Evolutionary conservation across 2,329 filamentous ascomycete species (phyloP).

Genomic region (Penicillium expansum): DNA sequence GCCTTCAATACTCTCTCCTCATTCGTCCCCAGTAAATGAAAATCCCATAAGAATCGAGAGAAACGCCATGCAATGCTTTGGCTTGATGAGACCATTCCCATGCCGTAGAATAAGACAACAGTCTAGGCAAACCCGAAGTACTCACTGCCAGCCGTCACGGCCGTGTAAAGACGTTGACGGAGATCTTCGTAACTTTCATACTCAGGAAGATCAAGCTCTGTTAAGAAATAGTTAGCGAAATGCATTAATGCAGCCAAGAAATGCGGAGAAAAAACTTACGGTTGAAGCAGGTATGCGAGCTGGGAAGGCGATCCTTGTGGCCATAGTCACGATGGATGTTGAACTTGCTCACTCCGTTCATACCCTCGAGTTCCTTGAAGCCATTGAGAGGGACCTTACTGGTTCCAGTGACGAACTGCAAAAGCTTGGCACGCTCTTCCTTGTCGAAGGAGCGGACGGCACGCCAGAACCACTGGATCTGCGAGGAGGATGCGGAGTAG

Average conservation of each 20-base stretch:
- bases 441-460: conserved; percentile 97
- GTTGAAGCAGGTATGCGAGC: conserved; percentile 98
- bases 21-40: conserved; percentile 12
- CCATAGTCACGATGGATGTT: conserved; percentile 98
- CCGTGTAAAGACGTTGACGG: conserved; percentile 83
- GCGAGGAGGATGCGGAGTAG: conserved; percentile 87
- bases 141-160: conserved; percentile 96
- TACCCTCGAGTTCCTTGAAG: conserved; percentile 98
- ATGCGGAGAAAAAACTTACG: conserved; percentile 62
- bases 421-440: conserved; percentile 92
- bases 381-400: conserved; percentile 97
- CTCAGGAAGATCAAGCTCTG: conserved; percentile 96
- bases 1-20: conserved; percentile 12
- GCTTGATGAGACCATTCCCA: conserved; percentile 20
- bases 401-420: conserved; percentile 97
- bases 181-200: conserved; percentile 95
- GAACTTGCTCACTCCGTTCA: conserved; percentile 97
- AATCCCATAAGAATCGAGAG: conserved; percentile 23
- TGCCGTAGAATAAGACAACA: conserved; percentile 13
- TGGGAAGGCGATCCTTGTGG: conserved; percentile 90
- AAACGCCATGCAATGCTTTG: conserved; percentile 40
- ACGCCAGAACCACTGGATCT: conserved; percentile 99
- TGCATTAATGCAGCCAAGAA: not conserved
- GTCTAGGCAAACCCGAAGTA: conserved; percentile 92
- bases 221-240: conserved; percentile 35